phyloP scores from a whole-genome alignment of 148 eudicot species.

The Talinum fruticosum region DNA sequence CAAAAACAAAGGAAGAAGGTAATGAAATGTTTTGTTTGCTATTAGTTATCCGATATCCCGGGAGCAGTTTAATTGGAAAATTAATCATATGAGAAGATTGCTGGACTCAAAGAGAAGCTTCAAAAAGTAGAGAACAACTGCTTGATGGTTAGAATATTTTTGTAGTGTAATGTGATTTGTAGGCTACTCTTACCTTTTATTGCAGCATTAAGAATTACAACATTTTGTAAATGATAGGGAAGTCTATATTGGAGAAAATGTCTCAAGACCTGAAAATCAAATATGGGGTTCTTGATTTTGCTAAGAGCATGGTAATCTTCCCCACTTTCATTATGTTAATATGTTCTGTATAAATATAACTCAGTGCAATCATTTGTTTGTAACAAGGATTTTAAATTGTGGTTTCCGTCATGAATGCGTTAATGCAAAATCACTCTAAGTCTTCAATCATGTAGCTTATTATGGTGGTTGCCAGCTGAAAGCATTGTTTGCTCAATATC shows the following conservation, averaged over 20 bases:
- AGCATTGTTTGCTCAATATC: no score
- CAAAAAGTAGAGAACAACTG: conserved; percentile 51
- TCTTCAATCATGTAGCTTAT: no score
- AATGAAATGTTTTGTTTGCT: no score
- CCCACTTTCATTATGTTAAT: not conserved
- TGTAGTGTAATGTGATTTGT: conserved; percentile 1
- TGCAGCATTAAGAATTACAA: not conserved
- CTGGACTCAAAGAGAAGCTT: conserved; percentile 70
- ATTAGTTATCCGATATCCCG: no score
- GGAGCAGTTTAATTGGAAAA: conserved; percentile 82
- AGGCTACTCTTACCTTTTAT: not conserved
- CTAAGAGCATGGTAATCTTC: conserved; percentile 50
- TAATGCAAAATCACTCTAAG: no score
- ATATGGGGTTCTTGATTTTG: conserved; percentile 68
- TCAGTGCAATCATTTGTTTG: not conserved
- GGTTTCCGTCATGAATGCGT: no score
- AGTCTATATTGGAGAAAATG: conserved; percentile 65
- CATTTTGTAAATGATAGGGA: conserved; percentile 47
- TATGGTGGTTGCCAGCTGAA: no score
- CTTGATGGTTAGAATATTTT: conserved; percentile 44
- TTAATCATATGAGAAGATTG: conserved; percentile 72
- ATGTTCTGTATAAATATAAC: not conserved
- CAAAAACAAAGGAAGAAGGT: no score
- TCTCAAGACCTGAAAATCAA: conserved; percentile 57
- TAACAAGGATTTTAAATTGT: no score